These are phyloP conservation scores for Alternaria incomplexa DNA, from an alignment of 2,329 filamentous ascomycete genomes.

Conservation along the genomic window DNA sequence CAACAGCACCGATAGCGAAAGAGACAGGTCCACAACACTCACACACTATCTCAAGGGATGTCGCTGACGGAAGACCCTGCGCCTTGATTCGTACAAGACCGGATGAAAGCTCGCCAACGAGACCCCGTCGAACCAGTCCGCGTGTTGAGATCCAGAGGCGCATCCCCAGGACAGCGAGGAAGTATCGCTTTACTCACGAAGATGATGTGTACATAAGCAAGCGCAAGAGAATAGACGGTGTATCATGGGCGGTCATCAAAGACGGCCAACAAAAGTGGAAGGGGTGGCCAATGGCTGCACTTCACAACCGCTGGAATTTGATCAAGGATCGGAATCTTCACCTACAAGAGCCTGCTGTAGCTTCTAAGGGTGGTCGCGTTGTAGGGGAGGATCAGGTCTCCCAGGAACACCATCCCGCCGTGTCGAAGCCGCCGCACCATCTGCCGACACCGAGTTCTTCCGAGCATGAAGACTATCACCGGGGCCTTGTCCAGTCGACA, in stretches of 20 bases:
- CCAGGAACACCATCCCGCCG: neutral
- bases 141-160: conserved; percentile 18
- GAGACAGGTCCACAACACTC: neutral
- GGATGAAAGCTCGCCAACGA: neutral
- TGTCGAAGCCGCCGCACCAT: conserved; percentile 18
- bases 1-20: neutral
- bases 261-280: conserved; percentile 27
- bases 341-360: neutral
- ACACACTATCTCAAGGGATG: neutral
- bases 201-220: conserved; percentile 48
- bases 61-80: neutral
- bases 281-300: conserved; percentile 18
- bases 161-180: neutral
- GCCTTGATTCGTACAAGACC: neutral
- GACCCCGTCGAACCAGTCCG: conserved; percentile 15
- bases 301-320: conserved; percentile 23
- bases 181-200: conserved; percentile 37
- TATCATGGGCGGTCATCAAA: conserved; percentile 32
- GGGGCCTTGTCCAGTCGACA: neutral
- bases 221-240: conserved; percentile 30
- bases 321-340: conserved; percentile 19
- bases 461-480: conserved; percentile 16
- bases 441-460: conserved; percentile 40
- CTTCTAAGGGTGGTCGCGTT: neutral
- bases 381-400: neutral